These are phyloP conservation scores for Colletotrichum orchidophilum DNA, from an alignment of 2,329 filamentous ascomycete species.

Conservation along the genomic window DNA sequence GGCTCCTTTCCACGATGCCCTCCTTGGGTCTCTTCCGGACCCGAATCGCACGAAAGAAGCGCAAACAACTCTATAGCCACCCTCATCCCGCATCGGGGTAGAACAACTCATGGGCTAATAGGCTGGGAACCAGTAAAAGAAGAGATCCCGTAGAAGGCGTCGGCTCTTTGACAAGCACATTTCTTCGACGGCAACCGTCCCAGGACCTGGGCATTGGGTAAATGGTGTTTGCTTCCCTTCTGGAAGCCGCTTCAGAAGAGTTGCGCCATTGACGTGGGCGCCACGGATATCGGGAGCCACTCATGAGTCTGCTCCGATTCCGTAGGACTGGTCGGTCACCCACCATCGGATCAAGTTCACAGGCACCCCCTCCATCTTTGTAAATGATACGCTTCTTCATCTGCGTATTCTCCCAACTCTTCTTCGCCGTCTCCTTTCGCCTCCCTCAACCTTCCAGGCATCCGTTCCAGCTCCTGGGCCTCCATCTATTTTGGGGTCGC, in stretches of 20 bases:
- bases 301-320: background rate
- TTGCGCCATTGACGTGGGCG: background rate
- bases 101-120: background rate
- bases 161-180: background rate
- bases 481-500: background rate
- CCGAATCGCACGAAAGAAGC: background rate
- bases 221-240: background rate
- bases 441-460: background rate
- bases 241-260: background rate
- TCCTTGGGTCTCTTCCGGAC: background rate
- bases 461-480: background rate
- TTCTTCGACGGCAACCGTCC: slow-evolving; percentile 13
- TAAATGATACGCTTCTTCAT: background rate
- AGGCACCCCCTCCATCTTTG: background rate
- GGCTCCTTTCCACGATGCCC: background rate
- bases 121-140: background rate
- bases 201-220: slow-evolving; percentile 5
- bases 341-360: background rate
- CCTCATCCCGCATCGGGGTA: background rate
- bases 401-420: background rate
- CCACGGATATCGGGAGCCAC: no score
- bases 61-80: background rate
- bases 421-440: background rate
- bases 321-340: background rate
- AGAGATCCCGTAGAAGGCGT: background rate